Conservation (phyloP, 345 rosid species). For the Ricinus communis region DNA sequence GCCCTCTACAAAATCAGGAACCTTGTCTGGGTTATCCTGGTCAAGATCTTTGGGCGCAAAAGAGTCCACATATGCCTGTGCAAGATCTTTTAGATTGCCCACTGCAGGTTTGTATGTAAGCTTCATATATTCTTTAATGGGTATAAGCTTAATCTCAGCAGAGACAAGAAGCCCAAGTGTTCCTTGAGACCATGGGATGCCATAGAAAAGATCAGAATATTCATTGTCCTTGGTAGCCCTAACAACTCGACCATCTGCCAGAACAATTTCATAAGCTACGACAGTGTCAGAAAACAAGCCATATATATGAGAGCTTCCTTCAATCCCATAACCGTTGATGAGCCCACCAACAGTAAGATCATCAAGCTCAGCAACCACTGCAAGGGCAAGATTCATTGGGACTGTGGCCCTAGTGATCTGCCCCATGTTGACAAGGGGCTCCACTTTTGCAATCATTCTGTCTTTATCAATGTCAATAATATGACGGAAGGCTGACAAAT, state of each 20-base stretch:
- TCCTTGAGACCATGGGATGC: conserved; percentile 99
- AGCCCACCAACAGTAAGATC: conserved; percentile 99
- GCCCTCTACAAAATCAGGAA: conserved; percentile 94
- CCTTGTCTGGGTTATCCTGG: conserved; percentile 65
- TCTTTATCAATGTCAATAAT: conserved; percentile 78
- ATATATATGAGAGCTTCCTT: conserved; percentile 96
- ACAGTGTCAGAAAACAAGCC: conserved; percentile 98
- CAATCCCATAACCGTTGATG: conserved; percentile 97
- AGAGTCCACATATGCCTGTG: conserved; percentile 89
- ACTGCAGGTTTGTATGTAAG: conserved; percentile 80
- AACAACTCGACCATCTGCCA: conserved; percentile 83
- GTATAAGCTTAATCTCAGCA: conserved; percentile 89
- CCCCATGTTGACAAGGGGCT: conserved; percentile 99
- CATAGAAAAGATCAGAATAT: conserved; percentile 84
- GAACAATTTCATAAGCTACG: conserved; percentile 90
- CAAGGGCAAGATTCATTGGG: conserved; percentile 93
- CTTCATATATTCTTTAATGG: conserved; percentile 88
- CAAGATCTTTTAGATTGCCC: conserved; percentile 66
- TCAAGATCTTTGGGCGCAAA: conserved; percentile 89
- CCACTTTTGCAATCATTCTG: conserved; percentile 89
- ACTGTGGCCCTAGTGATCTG: conserved; percentile 81
- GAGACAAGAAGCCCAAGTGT: conserved; percentile 95
- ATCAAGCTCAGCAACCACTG: conserved; percentile 98
- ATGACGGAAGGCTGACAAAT: conserved; percentile 76
- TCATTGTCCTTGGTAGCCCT: conserved; percentile 94